Evolutionary conservation across 2,329 filamentous ascomycete genomes (phyloP), one percentile per base, ranked within the genome.

Genomic region (Gyromitra esculenta): DNA sequence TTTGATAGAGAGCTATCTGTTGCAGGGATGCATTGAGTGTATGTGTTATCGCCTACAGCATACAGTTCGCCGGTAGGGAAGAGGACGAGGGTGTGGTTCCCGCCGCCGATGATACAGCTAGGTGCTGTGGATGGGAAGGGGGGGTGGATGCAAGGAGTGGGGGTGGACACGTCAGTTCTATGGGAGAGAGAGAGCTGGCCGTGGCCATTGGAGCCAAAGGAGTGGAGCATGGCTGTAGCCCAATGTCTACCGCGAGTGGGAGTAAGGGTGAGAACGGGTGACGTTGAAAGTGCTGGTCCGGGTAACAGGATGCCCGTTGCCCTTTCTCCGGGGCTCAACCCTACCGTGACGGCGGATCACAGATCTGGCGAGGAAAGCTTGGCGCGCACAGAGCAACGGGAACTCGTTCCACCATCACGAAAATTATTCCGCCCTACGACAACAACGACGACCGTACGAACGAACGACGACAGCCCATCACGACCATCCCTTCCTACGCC

Each of bases 41-140:
- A 84, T 6, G 79, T 81, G 81, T 88, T 85, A 75, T 90, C 88
- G 0, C 94, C 94, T 59, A 89, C 87, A 81, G 88, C 90, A 81
- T 89, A 91, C 0, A 94, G 84, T 0, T 84, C 80, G 0, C 91
- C 90, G 35, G 85, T 82, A 2, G 85, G 81, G n/a, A 87, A 88
- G 9, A 94, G 85, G 8, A 97, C 82, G 2, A 97, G 84, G 0
- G 93, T 96, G 83, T 97, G 95, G 81, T 97, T 97, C 0, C 94
- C 94, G 2, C 95, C 95, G 6, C 92, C 87, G 57, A 82, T 84
- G 35, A 91, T 85, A 13, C 41, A 41, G 18, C 75, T 69, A 66
- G 66, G 75, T 60, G 8, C 64, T 86, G 21, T 85, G 54, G 82
- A 83, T 79, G 71, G 87, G 82, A 15, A 82, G 78, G 13, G 84